phyloP scores from a whole-genome alignment of 108 stramenopile species.

The Skeletonema marinoi region DNA sequence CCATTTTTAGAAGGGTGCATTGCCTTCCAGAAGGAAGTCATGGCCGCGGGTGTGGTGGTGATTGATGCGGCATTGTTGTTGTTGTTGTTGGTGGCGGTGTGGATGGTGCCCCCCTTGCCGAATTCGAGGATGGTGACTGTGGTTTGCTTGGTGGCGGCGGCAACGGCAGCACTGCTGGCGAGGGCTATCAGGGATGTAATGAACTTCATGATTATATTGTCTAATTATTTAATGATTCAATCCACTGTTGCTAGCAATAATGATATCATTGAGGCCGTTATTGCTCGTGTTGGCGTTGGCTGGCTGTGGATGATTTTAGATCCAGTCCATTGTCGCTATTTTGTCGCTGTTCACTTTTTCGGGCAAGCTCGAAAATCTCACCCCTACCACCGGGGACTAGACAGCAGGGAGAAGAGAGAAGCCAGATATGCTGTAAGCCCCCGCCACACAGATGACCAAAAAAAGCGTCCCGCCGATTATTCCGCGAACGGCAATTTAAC shows the following conservation, averaged over 20 bases:
- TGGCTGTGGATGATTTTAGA: neutral
- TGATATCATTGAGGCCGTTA: neutral
- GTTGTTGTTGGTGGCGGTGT: constrained; percentile 41
- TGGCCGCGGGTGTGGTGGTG: constrained; percentile 61
- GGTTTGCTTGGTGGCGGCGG: constrained; percentile 47
- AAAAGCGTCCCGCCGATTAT: too few species aligned
- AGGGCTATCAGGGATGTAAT: constrained; percentile 40
- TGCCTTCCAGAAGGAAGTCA: constrained; percentile 71
- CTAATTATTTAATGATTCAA: neutral
- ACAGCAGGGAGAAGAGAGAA: too few species aligned
- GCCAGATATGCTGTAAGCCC: too few species aligned
- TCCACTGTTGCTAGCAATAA: neutral
- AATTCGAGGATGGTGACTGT: constrained; percentile 79
- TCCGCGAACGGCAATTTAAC: too few species aligned
- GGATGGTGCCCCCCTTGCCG: constrained; percentile 72
- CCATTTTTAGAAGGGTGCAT: constrained; percentile 51
- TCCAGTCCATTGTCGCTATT: neutral
- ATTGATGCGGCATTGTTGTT: constrained; percentile 14
- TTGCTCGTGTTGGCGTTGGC: neutral
- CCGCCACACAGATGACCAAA: too few species aligned
- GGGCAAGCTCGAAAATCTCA: too few species aligned
- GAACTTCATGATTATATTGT: constrained; percentile 36
- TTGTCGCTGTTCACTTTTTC: neutral
- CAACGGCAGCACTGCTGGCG: constrained; percentile 24
- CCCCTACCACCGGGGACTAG: too few species aligned